These are phyloP conservation scores for Salmacisia buchloeana DNA, from an alignment of 1,284 basidiomycete species.

Conservation along the genomic window DNA sequence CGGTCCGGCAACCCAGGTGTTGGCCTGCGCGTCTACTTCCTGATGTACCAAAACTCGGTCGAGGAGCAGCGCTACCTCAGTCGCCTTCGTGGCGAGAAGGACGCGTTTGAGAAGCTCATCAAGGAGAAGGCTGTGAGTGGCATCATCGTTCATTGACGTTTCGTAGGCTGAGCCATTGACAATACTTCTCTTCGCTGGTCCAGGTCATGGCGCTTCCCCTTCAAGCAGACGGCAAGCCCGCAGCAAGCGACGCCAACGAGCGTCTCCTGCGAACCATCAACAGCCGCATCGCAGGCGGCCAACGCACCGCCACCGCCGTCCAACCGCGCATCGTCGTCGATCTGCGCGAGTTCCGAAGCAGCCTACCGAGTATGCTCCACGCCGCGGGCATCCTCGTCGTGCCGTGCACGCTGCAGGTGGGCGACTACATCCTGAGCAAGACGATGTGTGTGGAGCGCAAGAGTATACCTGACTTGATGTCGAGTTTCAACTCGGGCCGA, in stretches of 20 bases:
- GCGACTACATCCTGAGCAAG: constrained; percentile 91
- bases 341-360: constrained; percentile 91
- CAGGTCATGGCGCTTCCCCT: constrained; percentile 84
- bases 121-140: constrained; percentile 75
- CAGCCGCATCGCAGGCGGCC: constrained; percentile 78
- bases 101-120: constrained; percentile 88
- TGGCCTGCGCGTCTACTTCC: constrained; percentile 86
- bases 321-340: constrained; percentile 85
- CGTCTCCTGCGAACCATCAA: constrained; percentile 76
- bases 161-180: not conserved
- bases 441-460: constrained; percentile 96
- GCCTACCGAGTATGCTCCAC: constrained; percentile 82
- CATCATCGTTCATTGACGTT: not conserved
- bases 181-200: not conserved
- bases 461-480: constrained; percentile 81
- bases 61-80: constrained; percentile 94
- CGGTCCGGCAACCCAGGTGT: constrained; percentile 83
- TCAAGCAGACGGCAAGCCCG: constrained; percentile 64
- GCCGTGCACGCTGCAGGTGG: constrained; percentile 85
- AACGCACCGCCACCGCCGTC: constrained; percentile 61
- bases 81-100: constrained; percentile 81
- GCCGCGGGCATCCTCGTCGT: constrained; percentile 73
- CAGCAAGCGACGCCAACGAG: constrained; percentile 50
- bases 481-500: constrained; percentile 86
- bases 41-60: constrained; percentile 84